Percentiles rank a stretch among this genome's conserved stretches.
phyloP scores from a whole-genome alignment of 1,284 basidiomycete species.

The Cystobasidium sp. region DNA sequence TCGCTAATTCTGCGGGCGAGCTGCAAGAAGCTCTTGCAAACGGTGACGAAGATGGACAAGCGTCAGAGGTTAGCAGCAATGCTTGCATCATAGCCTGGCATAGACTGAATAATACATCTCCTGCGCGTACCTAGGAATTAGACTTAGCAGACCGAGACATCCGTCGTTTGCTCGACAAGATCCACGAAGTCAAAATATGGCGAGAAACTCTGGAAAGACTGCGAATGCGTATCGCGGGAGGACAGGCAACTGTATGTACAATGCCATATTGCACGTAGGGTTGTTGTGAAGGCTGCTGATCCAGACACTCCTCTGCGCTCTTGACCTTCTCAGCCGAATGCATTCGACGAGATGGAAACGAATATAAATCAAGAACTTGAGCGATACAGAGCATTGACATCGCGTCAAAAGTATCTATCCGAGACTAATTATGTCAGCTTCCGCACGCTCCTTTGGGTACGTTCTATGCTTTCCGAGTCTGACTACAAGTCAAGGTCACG shows the following conservation, averaged over 20 bases:
- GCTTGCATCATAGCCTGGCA: neutral
- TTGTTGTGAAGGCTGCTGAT: neutral
- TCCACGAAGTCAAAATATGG: constrained; percentile 23
- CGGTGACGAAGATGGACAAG: constrained; percentile 6
- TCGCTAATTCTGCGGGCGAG: constrained; percentile 11
- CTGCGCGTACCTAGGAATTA: constrained; percentile 23
- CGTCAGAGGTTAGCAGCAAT: neutral
- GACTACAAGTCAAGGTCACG: neutral
- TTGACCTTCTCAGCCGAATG: neutral
- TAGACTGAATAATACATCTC: neutral
- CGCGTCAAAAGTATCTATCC: constrained; percentile 18
- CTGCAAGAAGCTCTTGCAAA: constrained; percentile 26
- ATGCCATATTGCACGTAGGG: neutral
- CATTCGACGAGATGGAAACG: neutral
- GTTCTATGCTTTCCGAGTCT: neutral
- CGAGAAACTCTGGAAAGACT: constrained; percentile 11
- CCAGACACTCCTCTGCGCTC: neutral
- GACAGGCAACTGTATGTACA: constrained; percentile 6
- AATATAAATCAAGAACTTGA: neutral
- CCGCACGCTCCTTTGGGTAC: constrained; percentile 24
- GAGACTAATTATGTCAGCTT: constrained; percentile 8
- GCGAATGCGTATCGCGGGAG: constrained; percentile 1
- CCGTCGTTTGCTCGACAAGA: constrained; percentile 32
- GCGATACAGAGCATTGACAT: neutral
- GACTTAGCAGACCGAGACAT: constrained; percentile 24